Base-by-base conservation (phyloP, 73 alveolate genomes). In the Paraurostyla sp. region DNA sequence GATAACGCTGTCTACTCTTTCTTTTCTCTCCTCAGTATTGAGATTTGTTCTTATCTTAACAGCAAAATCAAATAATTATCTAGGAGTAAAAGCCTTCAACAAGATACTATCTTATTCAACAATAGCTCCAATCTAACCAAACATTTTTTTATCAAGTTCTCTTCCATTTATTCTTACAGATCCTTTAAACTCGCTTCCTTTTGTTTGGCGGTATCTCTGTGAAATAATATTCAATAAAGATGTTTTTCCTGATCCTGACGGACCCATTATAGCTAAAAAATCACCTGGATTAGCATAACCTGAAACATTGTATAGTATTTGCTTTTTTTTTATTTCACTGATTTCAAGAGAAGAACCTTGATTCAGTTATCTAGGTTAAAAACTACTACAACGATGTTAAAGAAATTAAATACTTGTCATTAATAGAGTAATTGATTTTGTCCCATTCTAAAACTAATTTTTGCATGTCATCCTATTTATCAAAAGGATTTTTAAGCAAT, bases 181-280 rank as follows among this genome's bases (percentile, higher is more conserved):
- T 20, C 91, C 94, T n/a, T 59, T 20, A 16, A 81, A 41, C 42
- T 22, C 11, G 20, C 71, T 49, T 22, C 59, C 59, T 29, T 73
- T 25, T 11, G 62, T 48, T 22, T 45, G 56, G 35, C 20, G 49
- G 46, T 27, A 42, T 58, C 94, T 76, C 18, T 51, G 48, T 22
- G 83, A 69, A 25, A 90, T 73, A 25, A 65, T 65, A 51, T 90
- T 90, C 32, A 90, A 78, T 42, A 90, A 36, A 23, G 92, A 42
- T 13, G 95, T 90, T 54, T 90, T 90, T 9, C 95, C 95, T 23
- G 88, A 75, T n/a, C 95, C 95, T 30, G 90, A 59, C 18, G 95
- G 90, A 0, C 95, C 95, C 80, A 90, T 82, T 0, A 90, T 90
- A 48, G 87, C 85, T 46, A 90, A 0, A n/a, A 71, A 23, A 33